Percentiles rank a stretch among this genome's conserved stretches.
Evolutionary conservation across 2,329 filamentous ascomycete species (phyloP).

Genomic region (Neonectria neomacrospora): DNA sequence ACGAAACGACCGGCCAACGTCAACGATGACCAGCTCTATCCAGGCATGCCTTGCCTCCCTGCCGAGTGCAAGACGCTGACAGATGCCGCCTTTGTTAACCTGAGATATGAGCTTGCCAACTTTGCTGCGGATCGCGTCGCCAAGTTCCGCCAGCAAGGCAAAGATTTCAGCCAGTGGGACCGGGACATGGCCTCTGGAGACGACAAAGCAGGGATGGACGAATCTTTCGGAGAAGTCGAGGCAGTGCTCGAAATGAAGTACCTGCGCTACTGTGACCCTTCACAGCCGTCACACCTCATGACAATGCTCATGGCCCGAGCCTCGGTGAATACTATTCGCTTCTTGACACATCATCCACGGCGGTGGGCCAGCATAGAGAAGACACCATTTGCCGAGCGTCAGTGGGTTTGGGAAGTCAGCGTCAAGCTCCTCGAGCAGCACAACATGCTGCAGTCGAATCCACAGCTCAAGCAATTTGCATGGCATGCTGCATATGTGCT

Average conservation of each 20-base stretch:
- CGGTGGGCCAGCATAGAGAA: not conserved
- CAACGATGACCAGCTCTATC: not conserved
- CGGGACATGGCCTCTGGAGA: not conserved
- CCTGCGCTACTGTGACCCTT: not conserved
- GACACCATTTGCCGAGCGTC: not conserved
- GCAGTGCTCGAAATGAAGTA: not conserved
- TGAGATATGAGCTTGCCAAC: not conserved
- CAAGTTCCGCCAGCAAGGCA: not conserved
- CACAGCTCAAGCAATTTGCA: conserved; percentile 4
- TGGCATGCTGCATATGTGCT: conserved; percentile 6
- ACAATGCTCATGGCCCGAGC: not conserved
- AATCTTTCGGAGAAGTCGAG: not conserved
- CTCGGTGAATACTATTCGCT: not conserved
- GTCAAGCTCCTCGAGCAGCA: conserved; percentile 9
- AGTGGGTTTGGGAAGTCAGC: not conserved
- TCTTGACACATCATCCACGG: not conserved
- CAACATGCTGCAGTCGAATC: conserved; percentile 12
- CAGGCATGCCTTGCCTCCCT: not conserved
- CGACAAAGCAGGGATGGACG: not conserved
- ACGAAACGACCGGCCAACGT: conserved; percentile 1
- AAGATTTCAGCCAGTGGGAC: not conserved
- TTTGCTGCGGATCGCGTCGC: not conserved
- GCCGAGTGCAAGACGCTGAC: not conserved
- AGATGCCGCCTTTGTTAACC: not conserved
- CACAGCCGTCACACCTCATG: not conserved